Evolutionary conservation across 352 stramenopile genomes (phyloP).

Genomic region (Peronospora belbahrii): DNA sequence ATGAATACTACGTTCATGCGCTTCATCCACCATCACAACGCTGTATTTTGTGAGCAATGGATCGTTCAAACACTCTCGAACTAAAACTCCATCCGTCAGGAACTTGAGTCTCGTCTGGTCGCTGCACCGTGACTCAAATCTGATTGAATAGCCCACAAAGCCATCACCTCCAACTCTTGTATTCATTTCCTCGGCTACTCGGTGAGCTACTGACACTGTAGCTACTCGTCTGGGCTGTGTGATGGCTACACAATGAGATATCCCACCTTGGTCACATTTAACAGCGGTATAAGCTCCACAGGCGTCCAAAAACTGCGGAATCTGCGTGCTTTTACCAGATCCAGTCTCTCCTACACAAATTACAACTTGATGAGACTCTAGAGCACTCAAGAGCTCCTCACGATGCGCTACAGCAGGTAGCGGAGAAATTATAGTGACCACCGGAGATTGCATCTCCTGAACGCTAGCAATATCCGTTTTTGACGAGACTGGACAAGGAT

Average conservation of each 20-base stretch:
- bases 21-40: slow-evolving; percentile 93
- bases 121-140: slow-evolving; percentile 92
- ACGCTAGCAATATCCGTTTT: slow-evolving; percentile 12
- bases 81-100: slow-evolving; percentile 72
- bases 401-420: slow-evolving; percentile 41
- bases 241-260: slow-evolving; percentile 54
- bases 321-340: slow-evolving; percentile 93
- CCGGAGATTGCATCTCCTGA: slow-evolving; percentile 7
- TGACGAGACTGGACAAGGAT: not conserved
- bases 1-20: slow-evolving; percentile 96
- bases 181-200: slow-evolving; percentile 96
- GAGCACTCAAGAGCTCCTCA: slow-evolving; percentile 41
- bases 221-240: slow-evolving; percentile 94
- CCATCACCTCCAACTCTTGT: slow-evolving; percentile 25
- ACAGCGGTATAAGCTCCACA: slow-evolving; percentile 27
- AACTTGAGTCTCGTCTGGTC: slow-evolving; percentile 73
- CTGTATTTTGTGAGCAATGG: slow-evolving; percentile 74
- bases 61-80: slow-evolving; percentile 76
- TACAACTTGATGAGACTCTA: slow-evolving; percentile 49
- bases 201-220: slow-evolving; percentile 94
- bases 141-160: slow-evolving; percentile 93
- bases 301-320: slow-evolving; percentile 58
- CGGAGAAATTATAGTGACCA: not conserved
- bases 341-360: slow-evolving; percentile 92
- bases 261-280: slow-evolving; percentile 9